phyloP scores from a whole-genome alignment of 805 yeast species.

The Candida maesae region DNA sequence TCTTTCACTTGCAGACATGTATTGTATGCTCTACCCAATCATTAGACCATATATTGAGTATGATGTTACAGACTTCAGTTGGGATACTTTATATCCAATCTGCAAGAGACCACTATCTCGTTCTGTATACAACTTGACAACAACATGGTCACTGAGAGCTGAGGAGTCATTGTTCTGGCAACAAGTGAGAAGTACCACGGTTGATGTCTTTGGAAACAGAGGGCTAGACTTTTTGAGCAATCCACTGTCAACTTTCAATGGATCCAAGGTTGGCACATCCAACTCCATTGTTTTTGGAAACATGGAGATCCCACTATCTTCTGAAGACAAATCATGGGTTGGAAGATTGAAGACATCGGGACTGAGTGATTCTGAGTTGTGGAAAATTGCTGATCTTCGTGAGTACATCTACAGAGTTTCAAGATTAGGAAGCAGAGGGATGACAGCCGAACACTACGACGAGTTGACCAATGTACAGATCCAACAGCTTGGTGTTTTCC shows the following conservation, averaged over 20 bases:
- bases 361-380: conserved; percentile 61
- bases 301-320: conserved; percentile 49
- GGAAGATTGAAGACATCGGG: conserved; percentile 71
- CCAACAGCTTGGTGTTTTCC: conserved; percentile 37
- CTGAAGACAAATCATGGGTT: conserved; percentile 72
- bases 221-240: conserved; percentile 32
- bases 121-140: conserved; percentile 57
- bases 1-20: conserved; percentile 71
- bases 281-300: conserved; percentile 37
- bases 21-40: conserved; percentile 79
- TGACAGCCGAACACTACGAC: conserved; percentile 23
- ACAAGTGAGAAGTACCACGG: conserved; percentile 34
- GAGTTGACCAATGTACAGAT: conserved; percentile 23
- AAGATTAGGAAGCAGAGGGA: conserved; percentile 32
- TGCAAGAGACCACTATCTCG: conserved; percentile 65
- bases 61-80: conserved; percentile 65
- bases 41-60: conserved; percentile 72
- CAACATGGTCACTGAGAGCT: conserved; percentile 68
- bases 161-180: conserved; percentile 81
- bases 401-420: conserved; percentile 64
- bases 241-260: conserved; percentile 16
- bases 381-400: conserved; percentile 76
- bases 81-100: conserved; percentile 64
- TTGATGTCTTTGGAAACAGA: conserved; percentile 44
- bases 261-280: conserved; percentile 12